These are phyloP conservation scores for Rhododendron kiyosumense DNA, from an alignment of 148 eudicot species.

Conservation along the genomic window DNA sequence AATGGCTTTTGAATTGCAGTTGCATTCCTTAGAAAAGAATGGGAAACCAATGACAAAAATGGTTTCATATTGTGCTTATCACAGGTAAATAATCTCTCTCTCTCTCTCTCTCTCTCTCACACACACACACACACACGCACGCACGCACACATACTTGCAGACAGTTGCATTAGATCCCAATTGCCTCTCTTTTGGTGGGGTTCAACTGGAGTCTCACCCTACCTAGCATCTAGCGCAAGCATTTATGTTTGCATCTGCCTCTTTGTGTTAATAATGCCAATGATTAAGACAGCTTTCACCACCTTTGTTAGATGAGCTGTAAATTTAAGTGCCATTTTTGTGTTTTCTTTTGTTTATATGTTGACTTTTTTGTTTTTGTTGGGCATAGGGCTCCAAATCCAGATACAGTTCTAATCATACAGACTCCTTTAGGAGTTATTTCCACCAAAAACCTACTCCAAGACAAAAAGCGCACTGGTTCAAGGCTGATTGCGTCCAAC, in stretches of 20 bases:
- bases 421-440: constrained; percentile 75
- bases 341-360: neutral
- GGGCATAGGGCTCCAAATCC: constrained; percentile 89
- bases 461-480: constrained; percentile 55
- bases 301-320: neutral
- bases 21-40: constrained; percentile 81
- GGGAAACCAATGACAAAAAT: constrained; percentile 90
- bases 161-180: neutral
- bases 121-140: neutral
- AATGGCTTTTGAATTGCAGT: constrained; percentile 35
- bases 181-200: neutral
- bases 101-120: neutral
- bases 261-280: neutral
- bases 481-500: constrained; percentile 77
- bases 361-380: neutral
- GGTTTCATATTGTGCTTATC: constrained; percentile 94
- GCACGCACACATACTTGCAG: neutral
- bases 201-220: neutral
- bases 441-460: constrained; percentile 77
- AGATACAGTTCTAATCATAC: constrained; percentile 81
- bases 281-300: neutral
- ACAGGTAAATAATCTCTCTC: constrained; percentile 50
- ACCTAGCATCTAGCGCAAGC: neutral
- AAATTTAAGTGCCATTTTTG: neutral
- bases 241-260: neutral